Conservation (phyloP, 202 grass and related monocot genomes). For the Dendrocalamus latiflorus region DNA sequence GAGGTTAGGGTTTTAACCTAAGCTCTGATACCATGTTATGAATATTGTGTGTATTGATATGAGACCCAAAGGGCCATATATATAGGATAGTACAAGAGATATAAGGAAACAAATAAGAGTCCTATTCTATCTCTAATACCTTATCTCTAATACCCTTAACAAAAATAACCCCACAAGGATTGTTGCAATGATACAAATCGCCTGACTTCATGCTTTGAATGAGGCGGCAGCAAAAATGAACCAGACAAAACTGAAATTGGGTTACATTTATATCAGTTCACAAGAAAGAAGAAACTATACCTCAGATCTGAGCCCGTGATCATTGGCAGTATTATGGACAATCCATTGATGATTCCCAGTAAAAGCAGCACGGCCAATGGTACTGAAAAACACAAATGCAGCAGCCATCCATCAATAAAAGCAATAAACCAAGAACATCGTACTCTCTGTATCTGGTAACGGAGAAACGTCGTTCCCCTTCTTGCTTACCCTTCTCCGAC, state of each 20-base stretch:
- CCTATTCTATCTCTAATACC: too few relatives aligned
- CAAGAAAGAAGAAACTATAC: slow-evolving; percentile 36
- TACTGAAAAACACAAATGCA: slow-evolving; percentile 48
- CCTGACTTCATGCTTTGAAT: slow-evolving; percentile 32
- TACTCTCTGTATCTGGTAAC: background rate
- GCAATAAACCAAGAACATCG: background rate
- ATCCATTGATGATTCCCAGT: slow-evolving; percentile 83
- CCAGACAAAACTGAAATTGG: slow-evolving; percentile 33
- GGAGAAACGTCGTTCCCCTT: background rate
- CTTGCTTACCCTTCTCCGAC: slow-evolving; percentile 75
- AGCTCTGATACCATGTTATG: too few relatives aligned
- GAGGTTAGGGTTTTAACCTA: too few relatives aligned
- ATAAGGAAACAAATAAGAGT: too few relatives aligned
- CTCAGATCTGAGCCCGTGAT: slow-evolving; percentile 42
- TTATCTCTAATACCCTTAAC: too few relatives aligned
- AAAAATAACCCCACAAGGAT: slow-evolving; percentile 46
- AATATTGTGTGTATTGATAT: too few relatives aligned
- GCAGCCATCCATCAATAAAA: slow-evolving; percentile 9
- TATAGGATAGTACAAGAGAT: too few relatives aligned
- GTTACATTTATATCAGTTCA: slow-evolving; percentile 38
- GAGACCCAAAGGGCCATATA: too few relatives aligned
- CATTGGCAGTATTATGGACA: slow-evolving; percentile 41
- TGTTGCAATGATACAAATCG: slow-evolving; percentile 27
- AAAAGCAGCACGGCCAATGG: slow-evolving; percentile 70
- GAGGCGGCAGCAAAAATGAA: slow-evolving; percentile 39